Percentiles rank a stretch among this genome's conserved stretches.
Evolutionary conservation across 2,329 filamentous ascomycete species (phyloP).

Genomic region (Cladosporium sphaerospermum): DNA sequence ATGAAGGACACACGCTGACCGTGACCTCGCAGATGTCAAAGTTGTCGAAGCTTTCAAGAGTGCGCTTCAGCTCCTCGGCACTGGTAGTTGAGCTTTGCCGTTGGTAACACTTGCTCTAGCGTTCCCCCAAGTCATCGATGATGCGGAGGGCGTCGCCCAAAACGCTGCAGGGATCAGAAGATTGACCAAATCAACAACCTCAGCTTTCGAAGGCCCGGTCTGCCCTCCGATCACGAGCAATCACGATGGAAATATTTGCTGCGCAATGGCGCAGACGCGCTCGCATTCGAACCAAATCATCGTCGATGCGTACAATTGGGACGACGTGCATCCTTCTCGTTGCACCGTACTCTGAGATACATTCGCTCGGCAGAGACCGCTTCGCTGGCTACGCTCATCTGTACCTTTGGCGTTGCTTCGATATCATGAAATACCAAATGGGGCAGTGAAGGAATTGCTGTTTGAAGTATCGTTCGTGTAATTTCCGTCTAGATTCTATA

Average conservation of each 20-base stretch:
- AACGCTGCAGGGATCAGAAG: too few relatives aligned
- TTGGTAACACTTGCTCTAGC: slow-evolving; percentile 76
- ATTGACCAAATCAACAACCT: too few relatives aligned
- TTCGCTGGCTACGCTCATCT: too few relatives aligned
- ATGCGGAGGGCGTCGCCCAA: not conserved
- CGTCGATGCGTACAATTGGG: slow-evolving; percentile 9
- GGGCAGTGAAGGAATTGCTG: too few relatives aligned
- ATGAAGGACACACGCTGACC: slow-evolving; percentile 17
- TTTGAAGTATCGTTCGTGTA: not conserved
- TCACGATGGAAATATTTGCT: not conserved
- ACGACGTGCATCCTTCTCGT: slow-evolving; percentile 12
- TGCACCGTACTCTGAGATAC: slow-evolving; percentile 1
- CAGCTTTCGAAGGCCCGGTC: too few relatives aligned
- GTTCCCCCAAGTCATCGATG: slow-evolving; percentile 60
- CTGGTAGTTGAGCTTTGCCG: not conserved
- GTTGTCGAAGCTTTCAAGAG: slow-evolving; percentile 45
- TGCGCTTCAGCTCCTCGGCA: slow-evolving; percentile 42
- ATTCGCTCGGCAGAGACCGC: too few relatives aligned
- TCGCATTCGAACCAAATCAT: not conserved
- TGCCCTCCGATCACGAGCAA: not conserved
- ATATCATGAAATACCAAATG: too few relatives aligned
- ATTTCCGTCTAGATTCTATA: slow-evolving; percentile 6
- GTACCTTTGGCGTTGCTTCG: too few relatives aligned
- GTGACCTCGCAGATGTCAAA: slow-evolving; percentile 33
- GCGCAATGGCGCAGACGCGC: not conserved